A percentile compares a stretch with the other conserved stretches of the same genome.
Conservation (phyloP, 2,329 filamentous ascomycete species). For the Calonectria multiphialidica region DNA sequence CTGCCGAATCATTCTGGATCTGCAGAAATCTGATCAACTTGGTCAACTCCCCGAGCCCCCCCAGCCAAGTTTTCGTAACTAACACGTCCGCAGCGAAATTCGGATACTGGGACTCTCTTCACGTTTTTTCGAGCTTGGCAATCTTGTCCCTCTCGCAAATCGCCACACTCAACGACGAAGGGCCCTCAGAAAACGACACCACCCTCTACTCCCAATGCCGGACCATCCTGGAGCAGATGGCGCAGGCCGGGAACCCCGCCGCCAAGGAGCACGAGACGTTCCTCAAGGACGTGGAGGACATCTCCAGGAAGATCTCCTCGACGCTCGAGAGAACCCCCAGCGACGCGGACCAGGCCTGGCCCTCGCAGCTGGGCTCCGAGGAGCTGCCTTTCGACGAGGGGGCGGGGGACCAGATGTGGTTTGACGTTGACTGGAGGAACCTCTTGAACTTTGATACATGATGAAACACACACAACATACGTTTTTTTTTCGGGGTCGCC, state of each 20-base stretch:
- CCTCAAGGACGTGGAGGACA: conserved; percentile 16
- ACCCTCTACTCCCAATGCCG: conserved; percentile 15
- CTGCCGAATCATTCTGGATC: conserved; percentile 16
- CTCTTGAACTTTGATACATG: conserved; percentile 12
- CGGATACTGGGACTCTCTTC: conserved; percentile 23
- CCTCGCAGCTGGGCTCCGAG: conserved; percentile 1
- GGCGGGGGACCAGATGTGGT: conserved; percentile 19
- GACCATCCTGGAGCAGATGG: conserved; percentile 23
- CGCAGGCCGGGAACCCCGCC: conserved; percentile 7
- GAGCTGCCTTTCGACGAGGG: conserved; percentile 12
- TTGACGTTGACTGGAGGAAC: conserved; percentile 22
- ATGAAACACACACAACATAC: not conserved
- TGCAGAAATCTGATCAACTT: conserved; percentile 12
- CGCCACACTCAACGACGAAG: not conserved
- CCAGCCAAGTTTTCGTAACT: not conserved
- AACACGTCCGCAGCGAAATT: conserved; percentile 7
- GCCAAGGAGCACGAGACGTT: conserved; percentile 22
- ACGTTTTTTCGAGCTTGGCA: conserved; percentile 19
- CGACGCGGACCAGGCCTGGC: not conserved
- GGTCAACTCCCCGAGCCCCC: not conserved
- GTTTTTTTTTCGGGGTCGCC: not conserved
- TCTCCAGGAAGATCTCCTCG: conserved; percentile 13
- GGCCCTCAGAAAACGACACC: not conserved
- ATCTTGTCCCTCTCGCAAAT: conserved; percentile 21
- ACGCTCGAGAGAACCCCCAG: not conserved